Percentiles rank a stretch among this genome's conserved stretches.
Conservation (phyloP, 129 eudicot species). For the Pulicaria dysenterica region DNA sequence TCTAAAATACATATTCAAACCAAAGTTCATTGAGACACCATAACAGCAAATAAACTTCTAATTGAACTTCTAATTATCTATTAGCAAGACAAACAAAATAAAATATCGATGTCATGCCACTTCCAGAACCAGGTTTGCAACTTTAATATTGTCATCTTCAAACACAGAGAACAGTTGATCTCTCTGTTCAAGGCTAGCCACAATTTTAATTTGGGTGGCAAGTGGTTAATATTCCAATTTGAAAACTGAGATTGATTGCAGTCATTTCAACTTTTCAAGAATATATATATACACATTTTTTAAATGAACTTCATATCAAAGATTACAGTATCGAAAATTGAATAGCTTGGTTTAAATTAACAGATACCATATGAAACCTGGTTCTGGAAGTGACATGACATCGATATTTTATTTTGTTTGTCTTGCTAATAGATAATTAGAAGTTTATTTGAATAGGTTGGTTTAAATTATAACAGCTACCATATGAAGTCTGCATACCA, state of each 20-base stretch:
- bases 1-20: background rate
- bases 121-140: conserved; percentile 7
- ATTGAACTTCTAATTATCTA: conserved; percentile 10
- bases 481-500: conserved; percentile 2
- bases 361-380: background rate
- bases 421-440: background rate
- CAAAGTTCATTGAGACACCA: conserved; percentile 12
- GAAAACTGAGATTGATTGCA: background rate
- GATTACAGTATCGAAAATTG: background rate
- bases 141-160: conserved; percentile 4
- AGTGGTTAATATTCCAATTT: background rate
- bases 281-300: no score
- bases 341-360: no score
- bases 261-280: background rate
- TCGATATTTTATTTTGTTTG: background rate
- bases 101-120: background rate
- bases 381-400: conserved; percentile 4
- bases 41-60: conserved; percentile 11
- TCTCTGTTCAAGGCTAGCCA: conserved; percentile 8
- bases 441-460: conserved; percentile 13
- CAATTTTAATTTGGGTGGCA: conserved; percentile 2
- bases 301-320: background rate
- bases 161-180: conserved; percentile 10
- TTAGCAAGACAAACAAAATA: background rate
- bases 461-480: no score